Evolutionary conservation across 108 stramenopile species (phyloP), one percentile per base, ranked within the genome.

Genomic region (Stephanodiscus minutulus): DNA sequence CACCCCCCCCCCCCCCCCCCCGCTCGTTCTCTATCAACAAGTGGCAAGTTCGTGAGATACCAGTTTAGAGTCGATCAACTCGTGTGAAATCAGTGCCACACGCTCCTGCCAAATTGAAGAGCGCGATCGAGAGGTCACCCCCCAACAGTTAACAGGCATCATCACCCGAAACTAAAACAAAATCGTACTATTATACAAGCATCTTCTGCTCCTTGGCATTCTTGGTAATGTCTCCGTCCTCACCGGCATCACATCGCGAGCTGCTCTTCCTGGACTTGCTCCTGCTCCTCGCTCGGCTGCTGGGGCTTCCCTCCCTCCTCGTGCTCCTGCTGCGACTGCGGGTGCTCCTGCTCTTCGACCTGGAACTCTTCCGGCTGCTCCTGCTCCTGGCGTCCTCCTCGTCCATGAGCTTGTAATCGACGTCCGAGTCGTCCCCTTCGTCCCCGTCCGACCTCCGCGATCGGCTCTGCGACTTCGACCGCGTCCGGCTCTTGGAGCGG

Each of bases 341-440:
- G 54, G 74, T 82, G n/a, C 82, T 58, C 55, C 75, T 84, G 57
- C 65, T 72, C 12, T 41, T 56, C 33, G 71, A 12, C 41, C 22
- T 41, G 20, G 62, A 60, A 27, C 68, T 47, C n/a, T n/a, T n/a
- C n/a, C n/a, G n/a, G 18, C 66, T 72, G 52, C 63, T 79, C 25
- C 77, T 61, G 22, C 63, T 63, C 21, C 76, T 71, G 13, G 61
- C 66, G 11, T 85, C 76, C 24, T 66, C 74, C 0, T 17, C 69
- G 28, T 73, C 71, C 88, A 93, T 89, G 35, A 93, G 64, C 18
- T 90, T 83, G 36, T 93, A 93, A 43, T 87, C 35, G 43, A 54
- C 49, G 37, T 64, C 18, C 7, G n/a, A 57, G 58, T 20, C 50
- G 33, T n/a, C 63, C 66, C 20, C 64, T 36, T 7, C 36, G 12